Conservation (phyloP, 2,329 filamentous ascomycete genomes). For the Amesomyces nigricolor region DNA sequence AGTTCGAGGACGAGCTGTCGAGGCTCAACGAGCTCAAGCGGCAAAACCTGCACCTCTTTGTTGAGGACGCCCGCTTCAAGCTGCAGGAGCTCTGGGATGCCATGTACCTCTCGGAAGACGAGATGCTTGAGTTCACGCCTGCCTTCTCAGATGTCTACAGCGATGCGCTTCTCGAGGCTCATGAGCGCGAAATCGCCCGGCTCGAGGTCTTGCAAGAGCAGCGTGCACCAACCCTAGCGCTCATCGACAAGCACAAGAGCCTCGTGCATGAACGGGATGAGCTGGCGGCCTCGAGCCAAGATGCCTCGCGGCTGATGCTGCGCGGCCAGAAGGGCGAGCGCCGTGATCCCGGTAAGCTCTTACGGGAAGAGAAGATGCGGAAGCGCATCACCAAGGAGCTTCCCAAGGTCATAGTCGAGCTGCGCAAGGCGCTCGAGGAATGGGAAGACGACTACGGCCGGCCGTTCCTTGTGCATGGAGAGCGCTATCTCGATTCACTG, state of each 20-base stretch:
- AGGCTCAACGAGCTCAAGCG: slow-evolving; percentile 88
- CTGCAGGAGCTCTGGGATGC: slow-evolving; percentile 94
- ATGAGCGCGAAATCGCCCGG: slow-evolving; percentile 82
- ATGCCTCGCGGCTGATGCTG: slow-evolving; percentile 86
- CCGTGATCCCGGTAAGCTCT: slow-evolving; percentile 86
- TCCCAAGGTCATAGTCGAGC: slow-evolving; percentile 81
- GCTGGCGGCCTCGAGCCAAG: slow-evolving; percentile 83
- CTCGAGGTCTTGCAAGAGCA: slow-evolving; percentile 81
- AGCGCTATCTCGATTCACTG: slow-evolving; percentile 83
- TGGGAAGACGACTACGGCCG: slow-evolving; percentile 95
- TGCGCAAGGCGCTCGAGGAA: slow-evolving; percentile 71
- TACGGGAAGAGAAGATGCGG: slow-evolving; percentile 96
- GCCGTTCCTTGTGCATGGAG: slow-evolving; percentile 87
- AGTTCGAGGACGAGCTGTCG: slow-evolving; percentile 86
- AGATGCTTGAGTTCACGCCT: slow-evolving; percentile 97
- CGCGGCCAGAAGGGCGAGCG: slow-evolving; percentile 90
- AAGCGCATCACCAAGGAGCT: slow-evolving; percentile 96
- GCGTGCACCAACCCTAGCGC: slow-evolving; percentile 72
- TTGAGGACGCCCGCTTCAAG: slow-evolving; percentile 86
- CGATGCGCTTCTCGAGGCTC: slow-evolving; percentile 88
- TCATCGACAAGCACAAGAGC: slow-evolving; percentile 77
- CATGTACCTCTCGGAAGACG: slow-evolving; percentile 91
- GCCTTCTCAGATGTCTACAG: slow-evolving; percentile 97
- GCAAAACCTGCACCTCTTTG: slow-evolving; percentile 91
- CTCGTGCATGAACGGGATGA: slow-evolving; percentile 83